phyloP scores from a whole-genome alignment of 306 rosid genomes.

The Dalbergia cultrata region DNA sequence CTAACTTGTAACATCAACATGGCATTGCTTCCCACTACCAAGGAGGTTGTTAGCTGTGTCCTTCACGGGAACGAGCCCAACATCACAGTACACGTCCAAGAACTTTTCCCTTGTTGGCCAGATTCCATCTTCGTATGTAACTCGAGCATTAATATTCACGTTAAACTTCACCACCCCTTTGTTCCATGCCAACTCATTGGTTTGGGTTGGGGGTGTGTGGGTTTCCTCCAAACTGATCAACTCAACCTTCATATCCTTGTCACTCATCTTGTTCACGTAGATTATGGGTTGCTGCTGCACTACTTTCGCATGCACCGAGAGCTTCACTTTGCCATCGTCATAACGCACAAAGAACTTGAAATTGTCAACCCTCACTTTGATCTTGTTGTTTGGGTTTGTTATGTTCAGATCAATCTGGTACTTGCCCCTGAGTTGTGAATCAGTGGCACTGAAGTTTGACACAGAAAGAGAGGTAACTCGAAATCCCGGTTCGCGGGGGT shows the following conservation, averaged over 20 bases:
- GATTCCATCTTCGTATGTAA: background rate
- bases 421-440: background rate
- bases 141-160: conserved; percentile 26
- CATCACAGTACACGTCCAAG: conserved; percentile 27
- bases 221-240: background rate
- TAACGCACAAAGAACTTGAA: background rate
- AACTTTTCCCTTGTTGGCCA: conserved; percentile 7
- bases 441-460: conserved; percentile 31
- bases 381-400: conserved; percentile 50
- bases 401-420: conserved; percentile 18
- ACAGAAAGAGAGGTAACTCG: conserved; percentile 29
- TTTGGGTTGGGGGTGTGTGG: background rate
- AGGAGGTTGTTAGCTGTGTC: conserved; percentile 14
- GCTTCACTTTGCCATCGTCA: background rate
- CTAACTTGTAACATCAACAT: background rate
- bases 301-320: background rate
- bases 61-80: conserved; percentile 22
- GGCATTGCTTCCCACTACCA: conserved; percentile 17
- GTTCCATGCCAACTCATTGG: background rate
- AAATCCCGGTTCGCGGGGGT: conserved; percentile 40
- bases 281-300: background rate
- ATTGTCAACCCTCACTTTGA: background rate
- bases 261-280: background rate
- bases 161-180: conserved; percentile 27
- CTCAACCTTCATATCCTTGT: conserved; percentile 16